Base-by-base conservation (phyloP, 1,284 basidiomycete genomes). In the Irpex sp. region DNA sequence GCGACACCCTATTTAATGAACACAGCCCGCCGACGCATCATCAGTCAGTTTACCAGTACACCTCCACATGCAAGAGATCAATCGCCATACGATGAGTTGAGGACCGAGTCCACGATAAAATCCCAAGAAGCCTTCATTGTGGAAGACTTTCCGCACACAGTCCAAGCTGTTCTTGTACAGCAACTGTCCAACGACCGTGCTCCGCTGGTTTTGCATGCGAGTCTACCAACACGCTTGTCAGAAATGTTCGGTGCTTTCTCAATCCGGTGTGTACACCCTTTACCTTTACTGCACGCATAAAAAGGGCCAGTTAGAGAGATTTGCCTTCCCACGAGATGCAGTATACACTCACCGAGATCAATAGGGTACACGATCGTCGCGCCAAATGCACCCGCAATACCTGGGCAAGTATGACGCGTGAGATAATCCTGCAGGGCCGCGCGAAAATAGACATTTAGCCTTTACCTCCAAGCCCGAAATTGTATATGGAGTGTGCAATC, bases 61-160 rank as follows among this genome's bases (percentile, higher is more conserved):
- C 21, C 47, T 46, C 56, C 37, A 39, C 37, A 39, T 39, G 37
- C 37, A 9, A 39, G 15, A 39, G 15, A 11, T 21, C 13, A 13
- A n/a, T 31, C 15, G 76, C 15, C 90, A 65, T 70, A 93, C 93
- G 68, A 99, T 85, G 61, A 99, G 84, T 74, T 99, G 97, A 47
- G 97, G 97, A 5, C 95, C 90, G 58, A 99, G 86, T 62, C 97
- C 97, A 49, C 96, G 90, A 78, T 99, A 99, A 79, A 99, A 99
- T 6, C 96, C 97, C 6, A 94, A 65, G 69, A 97, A 87, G 21
- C 94, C 96, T 79, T 99, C 97, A 75, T 98, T 98, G 62, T 88
- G 85, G 75, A 98, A 89, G 46, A 99, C 97, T 75, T 97, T 98
- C 70, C 86, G 84, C 47, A 96, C 91, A 75, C 97, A 99, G 75